Percentiles rank a stretch among this genome's conserved stretches.
phyloP scores from a whole-genome alignment of 2,329 filamentous ascomycete species.

The Aspergillus phoenicis region DNA sequence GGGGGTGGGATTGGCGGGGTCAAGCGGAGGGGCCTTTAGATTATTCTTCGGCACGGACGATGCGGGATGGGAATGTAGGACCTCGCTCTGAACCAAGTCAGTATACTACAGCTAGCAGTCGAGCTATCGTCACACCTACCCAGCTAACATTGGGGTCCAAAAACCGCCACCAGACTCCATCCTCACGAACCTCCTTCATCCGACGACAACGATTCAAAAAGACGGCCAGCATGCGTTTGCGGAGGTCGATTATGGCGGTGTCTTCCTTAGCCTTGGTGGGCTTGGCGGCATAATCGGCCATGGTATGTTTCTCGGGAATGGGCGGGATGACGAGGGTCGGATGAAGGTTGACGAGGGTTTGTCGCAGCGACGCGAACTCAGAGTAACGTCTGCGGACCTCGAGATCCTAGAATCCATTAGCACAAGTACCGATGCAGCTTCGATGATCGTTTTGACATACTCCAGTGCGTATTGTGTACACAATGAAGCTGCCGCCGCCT shows the following conservation, averaged over 20 bases:
- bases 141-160: constrained; percentile 98
- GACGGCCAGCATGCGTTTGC: constrained; percentile 94
- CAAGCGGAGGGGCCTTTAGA: constrained; percentile 90
- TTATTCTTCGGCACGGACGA: constrained; percentile 91
- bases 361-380: constrained; percentile 88
- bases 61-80: constrained; percentile 88
- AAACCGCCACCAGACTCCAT: constrained; percentile 97
- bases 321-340: constrained; percentile 94
- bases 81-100: constrained; percentile 70
- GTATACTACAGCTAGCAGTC: constrained; percentile 10
- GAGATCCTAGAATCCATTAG: constrained; percentile 66
- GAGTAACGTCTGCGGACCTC: constrained; percentile 95
- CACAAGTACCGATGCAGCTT: neutral
- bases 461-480: constrained; percentile 94
- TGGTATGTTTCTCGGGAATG: constrained; percentile 97
- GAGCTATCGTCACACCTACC: constrained; percentile 59
- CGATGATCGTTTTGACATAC: constrained; percentile 54
- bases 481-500: constrained; percentile 89
- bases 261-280: constrained; percentile 98
- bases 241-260: constrained; percentile 90
- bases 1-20: constrained; percentile 86
- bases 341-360: constrained; percentile 86
- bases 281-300: constrained; percentile 97
- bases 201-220: constrained; percentile 90
- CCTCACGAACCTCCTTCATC: constrained; percentile 88